These are phyloP conservation scores for Populus alba DNA, from an alignment of 345 rosid species.

Conservation along the genomic window DNA sequence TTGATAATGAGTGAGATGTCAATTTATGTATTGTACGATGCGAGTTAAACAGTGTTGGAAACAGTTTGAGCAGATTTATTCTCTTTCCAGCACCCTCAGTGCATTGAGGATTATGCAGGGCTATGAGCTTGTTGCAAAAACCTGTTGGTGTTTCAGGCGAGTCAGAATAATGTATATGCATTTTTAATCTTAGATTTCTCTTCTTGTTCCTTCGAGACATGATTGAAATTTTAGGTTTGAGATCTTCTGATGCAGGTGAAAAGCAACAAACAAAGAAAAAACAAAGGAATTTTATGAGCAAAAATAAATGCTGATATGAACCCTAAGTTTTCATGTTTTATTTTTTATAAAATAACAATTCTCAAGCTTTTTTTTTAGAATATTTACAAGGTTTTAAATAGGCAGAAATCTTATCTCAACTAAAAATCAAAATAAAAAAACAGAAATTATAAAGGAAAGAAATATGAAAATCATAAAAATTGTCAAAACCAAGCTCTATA, in stretches of 20 bases:
- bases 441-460: no score
- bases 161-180: neutral
- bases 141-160: neutral
- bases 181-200: neutral
- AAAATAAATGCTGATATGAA: no score
- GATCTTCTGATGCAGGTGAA: neutral
- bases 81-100: neutral
- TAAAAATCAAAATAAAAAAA: no score
- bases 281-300: no score
- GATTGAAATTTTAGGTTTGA: neutral
- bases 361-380: no score
- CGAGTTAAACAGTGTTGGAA: neutral
- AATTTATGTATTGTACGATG: neutral
- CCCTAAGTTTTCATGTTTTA: no score
- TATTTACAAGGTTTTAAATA: no score
- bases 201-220: neutral
- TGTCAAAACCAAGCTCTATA: no score
- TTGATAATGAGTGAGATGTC: neutral
- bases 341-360: no score
- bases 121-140: neutral
- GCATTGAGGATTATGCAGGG: neutral
- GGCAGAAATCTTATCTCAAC: rapidly evolving
- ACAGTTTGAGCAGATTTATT: neutral
- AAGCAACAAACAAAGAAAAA: no score
- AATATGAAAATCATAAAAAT: no score